A percentile compares a stretch with the other conserved stretches of the same genome.
These are phyloP conservation scores for Trichaptum fuscoviolaceum DNA, from an alignment of 768 basidiomycete species.

Conservation along the genomic window DNA sequence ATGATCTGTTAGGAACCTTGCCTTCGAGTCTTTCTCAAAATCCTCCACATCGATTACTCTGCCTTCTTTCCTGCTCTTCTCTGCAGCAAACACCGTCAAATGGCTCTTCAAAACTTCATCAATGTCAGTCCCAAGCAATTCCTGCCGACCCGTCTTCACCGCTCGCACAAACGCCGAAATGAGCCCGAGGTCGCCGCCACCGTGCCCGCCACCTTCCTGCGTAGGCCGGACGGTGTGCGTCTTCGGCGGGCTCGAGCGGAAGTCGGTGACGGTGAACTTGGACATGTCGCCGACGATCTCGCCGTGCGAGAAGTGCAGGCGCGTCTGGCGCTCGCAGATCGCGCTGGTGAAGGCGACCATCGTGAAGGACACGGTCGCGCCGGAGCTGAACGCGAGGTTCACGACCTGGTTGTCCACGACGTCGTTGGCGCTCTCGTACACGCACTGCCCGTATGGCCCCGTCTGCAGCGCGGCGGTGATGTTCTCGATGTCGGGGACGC, in stretches of 20 bases:
- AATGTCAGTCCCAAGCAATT: constrained; percentile 58
- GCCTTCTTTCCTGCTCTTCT: constrained; percentile 66
- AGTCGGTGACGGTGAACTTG: constrained; percentile 72
- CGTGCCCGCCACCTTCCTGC: constrained; percentile 67
- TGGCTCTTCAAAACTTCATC: constrained; percentile 72
- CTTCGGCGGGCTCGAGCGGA: constrained; percentile 41
- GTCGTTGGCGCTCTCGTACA: constrained; percentile 81
- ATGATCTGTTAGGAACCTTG: not conserved
- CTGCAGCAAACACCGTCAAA: constrained; percentile 84
- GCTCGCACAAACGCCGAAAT: constrained; percentile 74
- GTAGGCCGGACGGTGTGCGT: constrained; percentile 43
- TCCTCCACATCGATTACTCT: constrained; percentile 61
- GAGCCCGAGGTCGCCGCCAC: constrained; percentile 78
- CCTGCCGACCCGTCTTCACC: constrained; percentile 59
- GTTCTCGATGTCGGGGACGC: constrained; percentile 82
- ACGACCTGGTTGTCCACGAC: constrained; percentile 92
- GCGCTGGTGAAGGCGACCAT: constrained; percentile 83
- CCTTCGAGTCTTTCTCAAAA: constrained; percentile 50
- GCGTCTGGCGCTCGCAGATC: constrained; percentile 78
- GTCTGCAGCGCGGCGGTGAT: constrained; percentile 63
- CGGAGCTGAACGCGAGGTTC: constrained; percentile 79
- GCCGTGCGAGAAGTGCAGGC: constrained; percentile 81
- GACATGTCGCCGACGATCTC: constrained; percentile 87
- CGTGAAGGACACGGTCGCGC: constrained; percentile 79
- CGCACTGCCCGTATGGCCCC: constrained; percentile 76